Evolutionary conservation across 228 moss, liverwort and hornwort genomes (phyloP), one percentile per base, ranked within the genome.

Genomic region (Sphagnum fallax): DNA sequence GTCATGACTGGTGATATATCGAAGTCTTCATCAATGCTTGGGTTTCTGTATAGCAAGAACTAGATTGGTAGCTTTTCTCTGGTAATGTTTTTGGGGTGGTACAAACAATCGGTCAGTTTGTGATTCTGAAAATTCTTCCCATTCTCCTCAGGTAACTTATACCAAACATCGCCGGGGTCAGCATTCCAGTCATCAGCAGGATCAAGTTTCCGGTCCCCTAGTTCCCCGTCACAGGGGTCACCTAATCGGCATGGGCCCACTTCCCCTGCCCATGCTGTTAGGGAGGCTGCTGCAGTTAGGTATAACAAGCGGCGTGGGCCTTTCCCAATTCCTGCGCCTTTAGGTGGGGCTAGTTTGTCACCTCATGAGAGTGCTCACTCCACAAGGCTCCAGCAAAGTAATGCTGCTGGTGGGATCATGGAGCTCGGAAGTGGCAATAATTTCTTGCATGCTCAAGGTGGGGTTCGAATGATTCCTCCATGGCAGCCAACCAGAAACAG

Each of bases 191-290:
- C 87, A 16, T 93, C 93, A 51, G 85, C 97, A 48, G 85, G 80
- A 59, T 92, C 95, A 51, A 85, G 82, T 62, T 89, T 80, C 64
- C 77, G 75, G 18, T 91, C 93, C 10, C 89, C 88, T 73, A 74
- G 86, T 75, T 96, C 95, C 52, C 95, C 92, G 14, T 91, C 88
- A 52, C 84, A 87, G 62, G 81, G 90, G n/a, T 93, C 97, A 58
- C 91, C 97, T 6, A 87, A 88, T 71, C 78, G 97, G 51, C 87
- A 83, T 67, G 92, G 83, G 12, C 89, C 90, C 60, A 87, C 86
- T 59, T 97, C 93, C 52, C 96, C 93, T 64, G 93, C 88, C 16
- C 88, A 89, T 13, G 85, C 75, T 59, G 63, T 75, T 48, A 55
- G 55, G 53, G 53, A 89, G 67, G 88, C 83, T 64, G 90, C 87